These are phyloP conservation scores for Phytopythium litorale DNA, from an alignment of 352 stramenopile species.

Conservation along the genomic window DNA sequence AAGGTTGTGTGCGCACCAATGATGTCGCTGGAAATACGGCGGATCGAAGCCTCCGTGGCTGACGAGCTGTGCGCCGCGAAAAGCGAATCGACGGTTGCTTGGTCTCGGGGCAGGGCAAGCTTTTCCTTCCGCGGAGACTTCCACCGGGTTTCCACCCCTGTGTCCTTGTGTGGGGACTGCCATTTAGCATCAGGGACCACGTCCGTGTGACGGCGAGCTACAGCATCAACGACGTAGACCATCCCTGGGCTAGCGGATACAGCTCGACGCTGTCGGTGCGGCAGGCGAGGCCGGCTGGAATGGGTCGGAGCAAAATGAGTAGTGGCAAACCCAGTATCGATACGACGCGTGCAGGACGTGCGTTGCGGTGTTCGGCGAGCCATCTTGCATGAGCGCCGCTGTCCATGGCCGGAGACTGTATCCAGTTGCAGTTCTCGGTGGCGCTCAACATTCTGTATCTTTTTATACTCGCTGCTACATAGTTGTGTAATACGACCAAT, in stretches of 20 bases:
- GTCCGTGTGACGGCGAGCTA: background rate
- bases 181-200: background rate
- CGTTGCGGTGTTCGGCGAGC: background rate
- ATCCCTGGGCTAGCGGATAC: background rate
- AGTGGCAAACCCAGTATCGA: background rate
- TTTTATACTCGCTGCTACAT: background rate
- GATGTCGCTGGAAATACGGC: slow-evolving; percentile 24
- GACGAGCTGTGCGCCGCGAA: slow-evolving; percentile 90
- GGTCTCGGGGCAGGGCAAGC: too few relatives aligned
- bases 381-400: background rate
- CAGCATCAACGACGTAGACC: background rate
- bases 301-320: background rate
- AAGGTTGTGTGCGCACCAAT: slow-evolving; percentile 53
- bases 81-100: background rate
- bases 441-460: background rate
- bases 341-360: background rate
- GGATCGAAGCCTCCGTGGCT: slow-evolving; percentile 76
- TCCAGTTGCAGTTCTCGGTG: background rate
- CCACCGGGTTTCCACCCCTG: background rate
- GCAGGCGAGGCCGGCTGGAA: too few relatives aligned
- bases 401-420: too few relatives aligned
- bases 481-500: too few relatives aligned
- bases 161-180: background rate
- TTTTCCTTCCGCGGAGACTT: background rate
- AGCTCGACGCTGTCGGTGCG: background rate